Evolutionary conservation across 805 yeast species (phyloP).

Genomic region (Debaryomyces maramus): DNA sequence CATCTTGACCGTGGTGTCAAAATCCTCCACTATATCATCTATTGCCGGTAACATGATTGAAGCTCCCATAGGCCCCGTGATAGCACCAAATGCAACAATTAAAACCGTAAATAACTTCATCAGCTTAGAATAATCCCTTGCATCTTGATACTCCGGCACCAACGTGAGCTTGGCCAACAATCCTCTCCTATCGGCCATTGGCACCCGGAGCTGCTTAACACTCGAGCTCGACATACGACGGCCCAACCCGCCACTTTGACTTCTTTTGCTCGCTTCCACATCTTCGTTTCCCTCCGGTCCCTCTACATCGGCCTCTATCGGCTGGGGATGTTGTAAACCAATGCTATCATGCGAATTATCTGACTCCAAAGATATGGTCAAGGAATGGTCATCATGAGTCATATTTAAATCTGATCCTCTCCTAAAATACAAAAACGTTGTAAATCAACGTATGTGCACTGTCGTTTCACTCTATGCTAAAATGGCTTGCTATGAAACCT

Average conservation of each 20-base stretch:
- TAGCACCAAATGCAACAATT: conserved; percentile 69
- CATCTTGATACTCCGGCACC: conserved; percentile 71
- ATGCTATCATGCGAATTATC: background rate
- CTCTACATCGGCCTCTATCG: background rate
- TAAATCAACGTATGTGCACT: no score
- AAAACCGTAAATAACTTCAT: conserved; percentile 57
- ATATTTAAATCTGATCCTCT: no score
- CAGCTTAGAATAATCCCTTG: conserved; percentile 56
- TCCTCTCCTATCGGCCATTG: conserved; percentile 54
- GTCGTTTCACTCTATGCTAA: no score
- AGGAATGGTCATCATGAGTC: background rate
- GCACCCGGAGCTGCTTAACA: conserved; percentile 14
- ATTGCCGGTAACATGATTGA: conserved; percentile 81
- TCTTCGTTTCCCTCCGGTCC: background rate
- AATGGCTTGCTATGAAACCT: no score
- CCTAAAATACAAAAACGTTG: no score
- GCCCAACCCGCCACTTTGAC: background rate
- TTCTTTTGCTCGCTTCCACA: no score
- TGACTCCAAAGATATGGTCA: background rate
- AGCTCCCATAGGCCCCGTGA: conserved; percentile 88
- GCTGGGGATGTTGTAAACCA: conserved; percentile 2
- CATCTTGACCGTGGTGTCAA: conserved; percentile 56
- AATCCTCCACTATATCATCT: conserved; percentile 52
- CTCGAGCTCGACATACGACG: conserved; percentile 4
- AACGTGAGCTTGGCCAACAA: conserved; percentile 50